Evolutionary conservation across 495 filamentous ascomycete genomes (phyloP), one percentile per base, ranked within the genome.

Genomic region (Massariosphaeria phaeospora): DNA sequence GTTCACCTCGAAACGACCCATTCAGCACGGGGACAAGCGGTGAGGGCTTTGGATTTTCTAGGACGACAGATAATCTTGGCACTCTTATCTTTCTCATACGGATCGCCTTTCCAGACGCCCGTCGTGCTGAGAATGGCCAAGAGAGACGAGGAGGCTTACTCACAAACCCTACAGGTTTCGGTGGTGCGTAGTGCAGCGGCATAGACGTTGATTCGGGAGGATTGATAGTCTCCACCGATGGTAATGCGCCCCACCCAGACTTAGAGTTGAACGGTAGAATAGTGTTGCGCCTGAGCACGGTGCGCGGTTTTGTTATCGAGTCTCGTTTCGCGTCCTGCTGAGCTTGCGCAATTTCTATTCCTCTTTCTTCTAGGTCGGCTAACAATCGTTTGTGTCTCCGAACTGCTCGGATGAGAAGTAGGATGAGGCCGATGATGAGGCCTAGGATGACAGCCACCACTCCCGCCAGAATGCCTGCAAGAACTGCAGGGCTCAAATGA

Each of bases 221-320:
- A n/a, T 36, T 23, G 38, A 63, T 55, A 13, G 36, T 45, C 38
- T 63, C 55, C 2, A 21, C 18, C 4, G 60, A 63, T 17, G 48
- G 40, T 20, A 63, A 42, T 17, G 51, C 15, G 3, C 50, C 49
- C 60, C 60, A 63, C 24, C 60, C 60, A n/a, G 55, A 51, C 21
- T 56, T 55, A 10, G 35, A 15, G 38, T 63, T 63, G 55, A 59
- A 63, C n/a, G 60, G 60, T 0, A 63, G 31, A 6, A 63, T 30
- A 3, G 50, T 45, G 27, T 41, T 59, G 46, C 60, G 60, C 31
- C 46, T 45, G n/a, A 63, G 43, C 11, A 63, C 60, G 7, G 29
- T 29, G 43, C 55, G 49, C 12, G 60, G 60, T 17, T 35, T 48
- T 11, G 49, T 40, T n/a, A 57, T 30, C 3, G 34, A 4, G 3